These are phyloP conservation scores for Yamagishiella unicocca DNA, from an alignment of 139 green algal species.

Conservation along the genomic window DNA sequence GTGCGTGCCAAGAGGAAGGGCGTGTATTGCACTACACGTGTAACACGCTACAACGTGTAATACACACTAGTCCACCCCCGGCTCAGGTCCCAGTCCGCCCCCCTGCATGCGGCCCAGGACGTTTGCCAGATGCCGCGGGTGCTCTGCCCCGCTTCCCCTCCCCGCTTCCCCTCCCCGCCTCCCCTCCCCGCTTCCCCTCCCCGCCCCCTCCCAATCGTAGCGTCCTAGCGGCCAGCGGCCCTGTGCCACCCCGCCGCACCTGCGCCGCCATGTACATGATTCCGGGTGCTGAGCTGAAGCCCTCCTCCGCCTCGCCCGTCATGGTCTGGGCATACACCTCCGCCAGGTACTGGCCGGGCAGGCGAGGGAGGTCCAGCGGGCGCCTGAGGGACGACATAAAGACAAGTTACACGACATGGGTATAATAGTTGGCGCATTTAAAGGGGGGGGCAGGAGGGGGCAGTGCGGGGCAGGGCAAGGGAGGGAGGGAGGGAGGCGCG, in stretches of 20 bases:
- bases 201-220: background rate
- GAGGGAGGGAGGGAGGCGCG: no score
- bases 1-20: no score
- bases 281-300: conserved; percentile 50
- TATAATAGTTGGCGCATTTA: no score
- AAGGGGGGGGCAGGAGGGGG: no score
- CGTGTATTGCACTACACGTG: no score
- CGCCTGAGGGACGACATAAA: conserved; percentile 49
- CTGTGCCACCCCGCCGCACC: conserved; percentile 21
- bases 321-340: conserved; percentile 51
- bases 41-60: no score
- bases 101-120: no score
- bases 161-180: background rate
- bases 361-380: conserved; percentile 53
- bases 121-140: background rate
- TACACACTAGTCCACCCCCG: no score
- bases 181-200: background rate
- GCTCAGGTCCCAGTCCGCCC: no score
- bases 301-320: conserved; percentile 50
- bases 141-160: background rate
- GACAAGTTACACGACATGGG: no score
- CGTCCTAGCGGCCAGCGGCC: background rate
- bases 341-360: conserved; percentile 56
- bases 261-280: conserved; percentile 54
- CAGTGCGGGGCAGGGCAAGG: no score